These are phyloP conservation scores for Zea luxurians DNA, from an alignment of 176 grass and related monocot genomes.

Conservation along the genomic window DNA sequence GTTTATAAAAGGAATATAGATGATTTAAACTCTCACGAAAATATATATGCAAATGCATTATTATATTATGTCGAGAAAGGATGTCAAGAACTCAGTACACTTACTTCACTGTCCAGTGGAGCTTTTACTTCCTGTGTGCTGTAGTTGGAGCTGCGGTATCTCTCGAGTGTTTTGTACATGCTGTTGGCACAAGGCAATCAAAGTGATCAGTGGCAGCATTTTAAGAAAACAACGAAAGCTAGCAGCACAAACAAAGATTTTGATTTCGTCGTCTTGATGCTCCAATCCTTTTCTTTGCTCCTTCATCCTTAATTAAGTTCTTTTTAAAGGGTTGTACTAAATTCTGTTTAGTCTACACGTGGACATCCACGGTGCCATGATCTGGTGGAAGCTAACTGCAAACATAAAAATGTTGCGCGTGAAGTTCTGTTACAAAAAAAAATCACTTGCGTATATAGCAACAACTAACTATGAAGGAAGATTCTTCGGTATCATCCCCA, in stretches of 20 bases:
- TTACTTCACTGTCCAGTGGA: constrained; percentile 64
- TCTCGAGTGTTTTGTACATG: constrained; percentile 81
- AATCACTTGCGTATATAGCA: not conserved
- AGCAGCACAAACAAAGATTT: not conserved
- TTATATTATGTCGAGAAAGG: not conserved
- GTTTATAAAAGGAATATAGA: not conserved
- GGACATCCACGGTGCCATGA: not conserved
- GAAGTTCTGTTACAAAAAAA: not conserved
- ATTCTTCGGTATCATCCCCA: not conserved
- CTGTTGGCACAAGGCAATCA: constrained; percentile 27
- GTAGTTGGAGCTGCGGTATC: constrained; percentile 65
- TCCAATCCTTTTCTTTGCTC: not conserved
- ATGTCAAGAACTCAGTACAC: not conserved
- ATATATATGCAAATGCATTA: not conserved
- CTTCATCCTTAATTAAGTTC: not conserved
- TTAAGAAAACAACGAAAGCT: not conserved
- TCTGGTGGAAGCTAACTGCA: not conserved
- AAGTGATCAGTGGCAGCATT: not conserved
- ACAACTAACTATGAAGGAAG: not conserved
- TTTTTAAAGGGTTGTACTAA: not conserved
- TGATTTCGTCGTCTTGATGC: not conserved
- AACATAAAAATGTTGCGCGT: not conserved
- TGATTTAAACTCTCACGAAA: not conserved
- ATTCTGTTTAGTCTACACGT: not conserved
- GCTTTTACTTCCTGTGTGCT: constrained; percentile 45